Evolutionary conservation across 768 basidiomycete species (phyloP), one percentile per base, ranked within the genome.

Genomic region (Phanerochaete carnosa): DNA sequence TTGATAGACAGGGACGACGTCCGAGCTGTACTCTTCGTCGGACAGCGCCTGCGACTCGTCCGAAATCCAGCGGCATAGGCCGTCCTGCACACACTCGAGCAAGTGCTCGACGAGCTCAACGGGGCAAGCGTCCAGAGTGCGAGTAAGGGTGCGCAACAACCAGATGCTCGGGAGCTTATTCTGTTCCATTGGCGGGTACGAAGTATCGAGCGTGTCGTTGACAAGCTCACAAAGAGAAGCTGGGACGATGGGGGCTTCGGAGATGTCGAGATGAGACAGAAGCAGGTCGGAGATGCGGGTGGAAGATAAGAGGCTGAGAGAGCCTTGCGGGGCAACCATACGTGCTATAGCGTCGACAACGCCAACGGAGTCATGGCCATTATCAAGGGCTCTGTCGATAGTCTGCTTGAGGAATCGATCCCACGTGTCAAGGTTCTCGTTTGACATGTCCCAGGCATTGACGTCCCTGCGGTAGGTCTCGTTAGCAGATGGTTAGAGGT

Each of bases 1-100:
- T 67, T 89, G 79, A 65, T 91, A 93, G 54, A 91, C 67, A 0
- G 84, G 80, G 15, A 88, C 68, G 59, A 89, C 85, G 69, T 89
- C 87, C 62, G 83, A 77, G 19, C 73, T 73, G 59, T 90, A 82
- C 54, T 88, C 85, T 26, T 81, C 79, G 30, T 74, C 74, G 13
- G 75, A 74, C 71, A 88, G 83, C 8, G 76, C 74, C 25, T 69
- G 66, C 45, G 72, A 74, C 53, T 85, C 82, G 70, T 93, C 90
- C 22, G 80, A 77, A 30, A 92, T 69, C 91, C 90, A 92, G 15
- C 77, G 64, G 45, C 75, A 68, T 26, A 89, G 53, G 11, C 86
- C 84, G 0, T 84, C 86, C 62, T 85, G 80, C 15, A 85, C 58
- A 13, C 69, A 58, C 50, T 81, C 78, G 51, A 90, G 67, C 43